A percentile compares a stretch with the other conserved stretches of the same genome.
Conservation (phyloP, 108 stramenopile species). For the Cylindrotheca closterium region DNA sequence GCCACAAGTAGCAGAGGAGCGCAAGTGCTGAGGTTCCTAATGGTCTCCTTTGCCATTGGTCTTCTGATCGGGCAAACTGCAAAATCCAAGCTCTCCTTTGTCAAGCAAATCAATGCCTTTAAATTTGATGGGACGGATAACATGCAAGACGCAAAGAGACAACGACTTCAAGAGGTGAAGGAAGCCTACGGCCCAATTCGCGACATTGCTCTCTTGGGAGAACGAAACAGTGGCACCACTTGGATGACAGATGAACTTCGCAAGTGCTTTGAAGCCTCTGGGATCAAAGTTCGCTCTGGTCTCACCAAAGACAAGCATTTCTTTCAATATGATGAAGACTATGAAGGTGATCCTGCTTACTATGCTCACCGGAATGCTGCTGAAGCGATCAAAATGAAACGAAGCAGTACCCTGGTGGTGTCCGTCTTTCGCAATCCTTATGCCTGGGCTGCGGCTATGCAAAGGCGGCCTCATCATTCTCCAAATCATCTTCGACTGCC, state of each 20-base stretch:
- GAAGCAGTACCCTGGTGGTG: slow-evolving; percentile 23
- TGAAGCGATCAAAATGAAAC: neutral
- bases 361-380: no score
- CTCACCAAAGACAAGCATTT: slow-evolving; percentile 37
- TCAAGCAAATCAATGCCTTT: no score
- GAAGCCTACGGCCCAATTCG: neutral
- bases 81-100: neutral
- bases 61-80: neutral
- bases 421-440: slow-evolving; percentile 39
- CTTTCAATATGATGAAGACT: slow-evolving; percentile 36
- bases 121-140: neutral
- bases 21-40: neutral
- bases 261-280: slow-evolving; percentile 32
- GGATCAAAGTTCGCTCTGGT: slow-evolving; percentile 11
- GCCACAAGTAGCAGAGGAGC: no score
- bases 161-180: neutral
- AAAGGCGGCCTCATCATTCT: slow-evolving; percentile 43
- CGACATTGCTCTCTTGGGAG: slow-evolving; percentile 28
- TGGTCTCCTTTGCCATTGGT: neutral
- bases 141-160: neutral
- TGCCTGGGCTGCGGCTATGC: slow-evolving; percentile 52
- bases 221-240: slow-evolving; percentile 42
- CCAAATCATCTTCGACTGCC: slow-evolving; percentile 28
- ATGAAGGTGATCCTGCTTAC: no score
- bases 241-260: slow-evolving; percentile 40